A percentile compares a stretch with the other conserved stretches of the same genome.
phyloP scores from a whole-genome alignment of 257 asterid species.

The Solanum dulcamara region DNA sequence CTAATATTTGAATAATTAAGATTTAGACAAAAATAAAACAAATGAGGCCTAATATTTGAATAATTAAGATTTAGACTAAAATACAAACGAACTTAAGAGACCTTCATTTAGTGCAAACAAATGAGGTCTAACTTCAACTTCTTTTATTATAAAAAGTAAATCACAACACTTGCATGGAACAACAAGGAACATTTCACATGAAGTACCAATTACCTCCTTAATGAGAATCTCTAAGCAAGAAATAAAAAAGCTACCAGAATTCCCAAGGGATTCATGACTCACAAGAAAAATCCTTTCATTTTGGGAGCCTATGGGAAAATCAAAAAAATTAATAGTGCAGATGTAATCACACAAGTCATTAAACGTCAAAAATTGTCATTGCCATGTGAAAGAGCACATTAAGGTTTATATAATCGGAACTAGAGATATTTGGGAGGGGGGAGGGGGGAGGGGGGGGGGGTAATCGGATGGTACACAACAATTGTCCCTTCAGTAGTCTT shows the following conservation, averaged over 20 bases:
- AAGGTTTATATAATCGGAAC: not conserved
- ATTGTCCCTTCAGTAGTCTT: not conserved
- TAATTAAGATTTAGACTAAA: not conserved
- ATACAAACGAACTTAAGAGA: too few relatives aligned
- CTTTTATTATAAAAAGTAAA: not conserved
- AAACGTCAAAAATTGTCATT: not conserved
- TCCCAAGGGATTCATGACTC: not conserved
- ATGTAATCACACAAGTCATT: not conserved
- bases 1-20: not conserved
- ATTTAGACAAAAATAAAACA: not conserved
- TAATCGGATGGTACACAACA: not conserved
- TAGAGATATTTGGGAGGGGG: not conserved
- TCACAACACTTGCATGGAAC: not conserved
- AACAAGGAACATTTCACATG: not conserved
- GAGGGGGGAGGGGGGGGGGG: not conserved
- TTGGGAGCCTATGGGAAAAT: not conserved
- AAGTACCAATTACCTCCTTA: not conserved
- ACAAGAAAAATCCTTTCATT: not conserved
- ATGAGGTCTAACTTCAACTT: not conserved
- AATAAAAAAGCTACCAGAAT: not conserved
- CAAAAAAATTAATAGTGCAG: not conserved
- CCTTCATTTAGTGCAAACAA: too few relatives aligned
- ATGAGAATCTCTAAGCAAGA: not conserved
- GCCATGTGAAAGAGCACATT: not conserved
- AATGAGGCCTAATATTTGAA: not conserved